phyloP scores from a whole-genome alignment of 2,329 filamentous ascomycete genomes.

The Zymoseptoria pseudotritici region DNA sequence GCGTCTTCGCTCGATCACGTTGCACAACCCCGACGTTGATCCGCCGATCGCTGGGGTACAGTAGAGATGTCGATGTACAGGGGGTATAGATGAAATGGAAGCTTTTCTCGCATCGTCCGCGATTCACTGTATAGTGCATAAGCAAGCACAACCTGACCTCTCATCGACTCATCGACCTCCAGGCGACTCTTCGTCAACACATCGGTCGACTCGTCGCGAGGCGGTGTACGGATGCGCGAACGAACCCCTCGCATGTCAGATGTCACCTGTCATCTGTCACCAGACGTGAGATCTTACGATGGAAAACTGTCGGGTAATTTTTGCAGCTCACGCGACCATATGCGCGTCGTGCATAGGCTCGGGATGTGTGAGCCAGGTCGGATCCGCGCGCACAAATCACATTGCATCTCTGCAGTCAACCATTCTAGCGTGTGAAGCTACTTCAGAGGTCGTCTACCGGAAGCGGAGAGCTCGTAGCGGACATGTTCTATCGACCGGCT shows the following conservation, averaged over 20 bases:
- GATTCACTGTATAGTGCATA: neutral
- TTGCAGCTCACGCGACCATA: neutral
- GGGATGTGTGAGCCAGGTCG: too few relatives aligned
- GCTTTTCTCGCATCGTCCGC: neutral
- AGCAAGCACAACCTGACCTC: neutral
- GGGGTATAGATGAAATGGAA: neutral
- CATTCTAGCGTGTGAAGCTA: too few relatives aligned
- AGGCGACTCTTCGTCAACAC: neutral
- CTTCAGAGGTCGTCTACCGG: neutral
- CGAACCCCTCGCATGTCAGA: neutral
- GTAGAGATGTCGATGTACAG: neutral
- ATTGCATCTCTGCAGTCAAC: too few relatives aligned
- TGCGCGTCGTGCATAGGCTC: neutral
- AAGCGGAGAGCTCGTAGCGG: neutral
- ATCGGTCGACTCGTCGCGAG: neutral
- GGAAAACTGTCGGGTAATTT: neutral
- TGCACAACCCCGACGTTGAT: neutral
- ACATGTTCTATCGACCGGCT: neutral
- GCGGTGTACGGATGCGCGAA: neutral
- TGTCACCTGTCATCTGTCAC: neutral
- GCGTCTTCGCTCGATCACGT: neutral
- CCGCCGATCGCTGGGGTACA: conserved; percentile 5
- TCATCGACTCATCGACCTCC: neutral
- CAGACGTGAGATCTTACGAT: neutral
- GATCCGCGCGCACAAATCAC: too few relatives aligned